Conservation (phyloP, 495 filamentous ascomycete species). For the Podospora fimiseda region DNA sequence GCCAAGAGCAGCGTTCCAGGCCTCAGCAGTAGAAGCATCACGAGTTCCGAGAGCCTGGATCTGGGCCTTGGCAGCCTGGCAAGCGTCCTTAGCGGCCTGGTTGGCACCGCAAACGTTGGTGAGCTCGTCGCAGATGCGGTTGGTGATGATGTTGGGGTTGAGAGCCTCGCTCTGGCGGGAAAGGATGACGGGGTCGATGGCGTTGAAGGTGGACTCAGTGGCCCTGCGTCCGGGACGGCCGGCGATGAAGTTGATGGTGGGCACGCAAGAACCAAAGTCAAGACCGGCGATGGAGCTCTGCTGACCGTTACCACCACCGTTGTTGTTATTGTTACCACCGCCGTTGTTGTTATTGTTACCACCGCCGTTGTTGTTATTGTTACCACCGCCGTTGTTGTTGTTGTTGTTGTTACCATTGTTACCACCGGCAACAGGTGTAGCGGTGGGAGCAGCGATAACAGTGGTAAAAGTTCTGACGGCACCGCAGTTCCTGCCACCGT, state of each 20-base stretch:
- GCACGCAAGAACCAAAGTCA: conserved; percentile 48
- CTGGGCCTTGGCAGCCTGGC: conserved; percentile 36
- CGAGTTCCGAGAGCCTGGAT: conserved; percentile 34
- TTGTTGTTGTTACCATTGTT: conserved; percentile 3
- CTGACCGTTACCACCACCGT: conserved; percentile 5
- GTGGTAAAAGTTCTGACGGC: conserved; percentile 16
- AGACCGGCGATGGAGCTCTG: conserved; percentile 29
- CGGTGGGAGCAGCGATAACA: conserved; percentile 15
- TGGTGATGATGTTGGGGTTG: conserved; percentile 61
- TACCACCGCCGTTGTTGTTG: conserved; percentile 6
- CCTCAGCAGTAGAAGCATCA: conserved; percentile 36
- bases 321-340: background rate
- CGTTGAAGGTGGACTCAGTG: conserved; percentile 50
- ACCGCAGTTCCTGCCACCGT: background rate
- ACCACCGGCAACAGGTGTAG: conserved; percentile 10
- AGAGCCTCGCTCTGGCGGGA: conserved; percentile 48
- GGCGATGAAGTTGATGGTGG: conserved; percentile 48
- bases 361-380: conserved; percentile 6
- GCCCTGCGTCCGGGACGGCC: conserved; percentile 40
- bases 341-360: conserved; percentile 5
- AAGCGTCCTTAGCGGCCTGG: conserved; percentile 45
- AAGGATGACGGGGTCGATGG: conserved; percentile 40
- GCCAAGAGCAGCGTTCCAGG: conserved; percentile 39
- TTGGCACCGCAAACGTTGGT: conserved; percentile 52
- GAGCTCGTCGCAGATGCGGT: conserved; percentile 57